A percentile compares a stretch with the other conserved stretches of the same genome.
These are phyloP conservation scores for Talaromyces funiculosus DNA, from an alignment of 2,329 filamentous ascomycete species.

Conservation along the genomic window DNA sequence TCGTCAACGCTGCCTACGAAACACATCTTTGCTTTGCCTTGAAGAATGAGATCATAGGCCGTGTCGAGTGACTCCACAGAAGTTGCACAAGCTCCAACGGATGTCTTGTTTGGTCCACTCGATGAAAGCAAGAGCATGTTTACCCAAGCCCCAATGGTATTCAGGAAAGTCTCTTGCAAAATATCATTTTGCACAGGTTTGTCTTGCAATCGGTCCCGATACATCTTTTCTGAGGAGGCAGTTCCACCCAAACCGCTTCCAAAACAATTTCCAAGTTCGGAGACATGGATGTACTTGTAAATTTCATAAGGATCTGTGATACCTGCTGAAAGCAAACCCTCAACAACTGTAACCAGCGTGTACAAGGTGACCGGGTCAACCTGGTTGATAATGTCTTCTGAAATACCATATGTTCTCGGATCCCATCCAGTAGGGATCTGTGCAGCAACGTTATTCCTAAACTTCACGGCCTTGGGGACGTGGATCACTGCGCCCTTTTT, in stretches of 20 bases:
- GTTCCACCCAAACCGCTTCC: slow-evolving; percentile 97
- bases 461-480: slow-evolving; percentile 93
- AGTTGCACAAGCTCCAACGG: slow-evolving; percentile 93
- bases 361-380: slow-evolving; percentile 95
- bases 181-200: slow-evolving; percentile 98
- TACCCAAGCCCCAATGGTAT: slow-evolving; percentile 99
- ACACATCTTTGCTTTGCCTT: slow-evolving; percentile 83
- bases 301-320: slow-evolving; percentile 99
- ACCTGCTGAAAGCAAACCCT: slow-evolving; percentile 83
- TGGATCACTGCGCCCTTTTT: slow-evolving; percentile 92
- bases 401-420: slow-evolving; percentile 89
- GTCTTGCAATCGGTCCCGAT: slow-evolving; percentile 93
- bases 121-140: slow-evolving; percentile 98
- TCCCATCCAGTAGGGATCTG: slow-evolving; percentile 95
- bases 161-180: slow-evolving; percentile 91
- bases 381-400: slow-evolving; percentile 94
- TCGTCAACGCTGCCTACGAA: slow-evolving; percentile 97
- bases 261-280: slow-evolving; percentile 95
- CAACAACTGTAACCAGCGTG: slow-evolving; percentile 86
- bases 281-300: slow-evolving; percentile 98
- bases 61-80: slow-evolving; percentile 96
- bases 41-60: slow-evolving; percentile 95
- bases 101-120: slow-evolving; percentile 96
- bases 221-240: slow-evolving; percentile 88
- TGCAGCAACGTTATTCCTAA: slow-evolving; percentile 93